Percentiles rank a stretch among this genome's conserved stretches.
Evolutionary conservation across 1,139 yeast genomes (phyloP).

Genomic region (Pichia sp.): DNA sequence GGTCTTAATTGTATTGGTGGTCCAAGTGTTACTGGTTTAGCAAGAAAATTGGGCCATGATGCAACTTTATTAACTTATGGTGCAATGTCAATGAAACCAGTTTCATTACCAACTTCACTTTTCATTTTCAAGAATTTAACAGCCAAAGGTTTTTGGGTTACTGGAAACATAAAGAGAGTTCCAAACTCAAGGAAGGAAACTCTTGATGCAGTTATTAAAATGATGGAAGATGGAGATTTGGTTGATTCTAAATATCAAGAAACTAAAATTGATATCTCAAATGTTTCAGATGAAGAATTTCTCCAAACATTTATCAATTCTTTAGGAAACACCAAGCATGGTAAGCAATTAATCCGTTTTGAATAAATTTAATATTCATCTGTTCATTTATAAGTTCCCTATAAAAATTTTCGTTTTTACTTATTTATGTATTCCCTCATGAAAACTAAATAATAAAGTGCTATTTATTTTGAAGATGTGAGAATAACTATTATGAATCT

Average conservation of each 20-base stretch:
- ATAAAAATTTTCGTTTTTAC: too few relatives aligned
- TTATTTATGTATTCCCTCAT: not conserved
- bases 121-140: conserved; percentile 85
- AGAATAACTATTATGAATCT: too few relatives aligned
- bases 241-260: conserved; percentile 55
- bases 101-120: conserved; percentile 76
- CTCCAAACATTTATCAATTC: conserved; percentile 47
- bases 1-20: conserved; percentile 96
- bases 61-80: conserved; percentile 87
- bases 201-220: conserved; percentile 52
- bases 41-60: conserved; percentile 63
- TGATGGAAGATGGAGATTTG: conserved; percentile 60
- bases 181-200: conserved; percentile 57
- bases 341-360: conserved; percentile 26
- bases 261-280: conserved; percentile 36
- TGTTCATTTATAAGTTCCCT: too few relatives aligned
- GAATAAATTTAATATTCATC: conserved; percentile 2
- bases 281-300: conserved; percentile 43
- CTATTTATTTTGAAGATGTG: not conserved
- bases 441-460: not conserved
- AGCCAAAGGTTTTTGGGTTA: conserved; percentile 90
- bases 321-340: conserved; percentile 21
- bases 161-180: conserved; percentile 62
- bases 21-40: conserved; percentile 68
- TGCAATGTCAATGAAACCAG: conserved; percentile 96